Percentiles rank a stretch among this genome's conserved stretches.
Conservation (phyloP, 140 eudicot genomes). For the Cichorium intybus region DNA sequence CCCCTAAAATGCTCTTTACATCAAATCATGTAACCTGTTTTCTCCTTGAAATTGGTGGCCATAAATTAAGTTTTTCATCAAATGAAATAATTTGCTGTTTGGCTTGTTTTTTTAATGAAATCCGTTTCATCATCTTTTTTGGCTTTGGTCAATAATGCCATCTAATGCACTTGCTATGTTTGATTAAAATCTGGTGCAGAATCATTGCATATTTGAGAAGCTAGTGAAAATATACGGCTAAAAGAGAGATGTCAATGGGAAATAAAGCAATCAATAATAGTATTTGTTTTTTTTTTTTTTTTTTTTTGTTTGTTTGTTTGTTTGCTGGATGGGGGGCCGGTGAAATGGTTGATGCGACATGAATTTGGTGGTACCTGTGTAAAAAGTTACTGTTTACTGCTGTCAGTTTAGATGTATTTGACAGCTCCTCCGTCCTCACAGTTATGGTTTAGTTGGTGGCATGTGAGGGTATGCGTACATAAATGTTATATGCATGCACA, state of each 20-base stretch:
- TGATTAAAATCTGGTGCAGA: slow-evolving; percentile 36
- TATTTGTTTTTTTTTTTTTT: no score
- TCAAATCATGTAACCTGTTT: slow-evolving; percentile 59
- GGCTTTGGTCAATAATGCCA: neutral
- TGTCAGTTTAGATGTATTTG: no score
- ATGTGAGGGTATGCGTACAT: no score
- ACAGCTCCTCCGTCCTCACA: no score
- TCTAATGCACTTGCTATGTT: neutral
- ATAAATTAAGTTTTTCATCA: neutral
- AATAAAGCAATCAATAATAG: neutral
- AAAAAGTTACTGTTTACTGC: neutral
- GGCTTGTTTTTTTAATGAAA: neutral
- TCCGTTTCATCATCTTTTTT: neutral
- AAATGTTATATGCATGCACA: no score
- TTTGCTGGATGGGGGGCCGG: neutral
- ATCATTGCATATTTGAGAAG: slow-evolving; percentile 70
- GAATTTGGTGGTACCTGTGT: neutral
- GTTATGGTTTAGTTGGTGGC: no score
- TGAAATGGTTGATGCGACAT: neutral
- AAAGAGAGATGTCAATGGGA: neutral
- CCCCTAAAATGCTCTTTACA: slow-evolving; percentile 58
- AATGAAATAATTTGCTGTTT: neutral
- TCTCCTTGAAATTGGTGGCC: neutral
- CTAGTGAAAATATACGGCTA: slow-evolving; percentile 75
- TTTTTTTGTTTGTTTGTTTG: no score